Evolutionary conservation across 257 asterid genomes (phyloP).

Genomic region (Jasminum sambac): DNA sequence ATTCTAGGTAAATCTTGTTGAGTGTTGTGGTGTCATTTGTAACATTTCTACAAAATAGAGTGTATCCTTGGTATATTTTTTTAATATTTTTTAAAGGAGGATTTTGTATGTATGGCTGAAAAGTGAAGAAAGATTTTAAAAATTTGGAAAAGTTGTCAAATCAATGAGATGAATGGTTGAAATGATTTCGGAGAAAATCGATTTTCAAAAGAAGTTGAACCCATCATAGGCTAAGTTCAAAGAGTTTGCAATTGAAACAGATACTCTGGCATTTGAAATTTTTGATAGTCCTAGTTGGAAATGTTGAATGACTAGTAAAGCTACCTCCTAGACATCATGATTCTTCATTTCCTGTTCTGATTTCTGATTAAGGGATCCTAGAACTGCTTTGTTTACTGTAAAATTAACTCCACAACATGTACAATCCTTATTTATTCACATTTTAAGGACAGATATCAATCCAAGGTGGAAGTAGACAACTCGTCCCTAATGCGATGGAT

Average conservation of each 20-base stretch:
- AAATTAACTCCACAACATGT: neutral
- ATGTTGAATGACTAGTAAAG: neutral
- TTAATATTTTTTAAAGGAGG: no score
- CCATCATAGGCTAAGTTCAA: neutral
- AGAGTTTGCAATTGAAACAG: slow-evolving; percentile 10
- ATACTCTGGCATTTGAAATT: neutral
- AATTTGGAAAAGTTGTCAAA: no score
- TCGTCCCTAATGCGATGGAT: neutral
- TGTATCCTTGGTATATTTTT: no score
- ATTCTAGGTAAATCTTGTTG: slow-evolving; percentile 55
- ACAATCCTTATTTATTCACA: neutral
- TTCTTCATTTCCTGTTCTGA: slow-evolving; percentile 3
- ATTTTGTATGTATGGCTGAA: no score
- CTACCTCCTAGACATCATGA: neutral
- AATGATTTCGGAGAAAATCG: no score
- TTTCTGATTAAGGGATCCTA: neutral
- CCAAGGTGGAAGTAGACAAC: neutral
- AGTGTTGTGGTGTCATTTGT: neutral
- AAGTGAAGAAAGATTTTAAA: no score
- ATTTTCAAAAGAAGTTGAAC: no score
- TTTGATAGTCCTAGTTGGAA: slow-evolving; percentile 2
- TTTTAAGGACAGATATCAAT: slow-evolving; percentile 11
- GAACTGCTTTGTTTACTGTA: neutral
- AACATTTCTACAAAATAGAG: neutral
- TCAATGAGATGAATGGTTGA: no score